Conservation (phyloP, 371 early-diverging fungal genomes). For the Blastocladiella emersonii region DNA sequence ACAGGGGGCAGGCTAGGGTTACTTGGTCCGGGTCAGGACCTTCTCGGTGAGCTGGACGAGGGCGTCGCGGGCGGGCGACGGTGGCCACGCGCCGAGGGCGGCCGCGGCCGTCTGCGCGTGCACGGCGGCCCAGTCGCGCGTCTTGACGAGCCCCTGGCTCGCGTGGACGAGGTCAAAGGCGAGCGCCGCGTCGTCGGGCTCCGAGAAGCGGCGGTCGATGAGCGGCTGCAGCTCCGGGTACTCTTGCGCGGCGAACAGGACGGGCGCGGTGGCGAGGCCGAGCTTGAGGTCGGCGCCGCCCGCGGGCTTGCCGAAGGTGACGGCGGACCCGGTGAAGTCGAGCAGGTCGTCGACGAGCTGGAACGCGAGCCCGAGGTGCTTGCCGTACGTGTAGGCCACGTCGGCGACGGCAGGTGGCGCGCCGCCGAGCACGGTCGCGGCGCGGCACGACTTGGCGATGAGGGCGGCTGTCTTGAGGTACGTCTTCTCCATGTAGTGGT, state of each 20-base stretch:
- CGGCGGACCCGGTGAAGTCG: slow-evolving; percentile 65
- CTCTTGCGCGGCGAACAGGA: slow-evolving; percentile 80
- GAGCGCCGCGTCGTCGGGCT: slow-evolving; percentile 22
- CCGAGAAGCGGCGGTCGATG: slow-evolving; percentile 67
- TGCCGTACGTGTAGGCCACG: slow-evolving; percentile 69
- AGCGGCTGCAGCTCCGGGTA: slow-evolving; percentile 67
- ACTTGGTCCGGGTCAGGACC: slow-evolving; percentile 27
- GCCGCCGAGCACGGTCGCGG: slow-evolving; percentile 74
- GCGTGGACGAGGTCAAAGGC: slow-evolving; percentile 21
- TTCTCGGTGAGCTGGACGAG: slow-evolving; percentile 25
- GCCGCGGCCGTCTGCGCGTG: slow-evolving; percentile 24
- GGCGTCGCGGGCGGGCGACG: slow-evolving; percentile 19
- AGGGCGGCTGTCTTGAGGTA: slow-evolving; percentile 91
- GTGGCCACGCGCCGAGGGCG: slow-evolving; percentile 18
- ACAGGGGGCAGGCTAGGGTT: no score
- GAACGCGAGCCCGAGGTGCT: slow-evolving; percentile 81
- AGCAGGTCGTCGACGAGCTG: slow-evolving; percentile 90
- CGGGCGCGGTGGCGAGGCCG: slow-evolving; percentile 85
- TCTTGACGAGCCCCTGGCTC: slow-evolving; percentile 19
- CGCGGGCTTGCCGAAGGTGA: slow-evolving; percentile 70
- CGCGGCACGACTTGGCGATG: slow-evolving; percentile 83
- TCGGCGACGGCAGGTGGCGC: slow-evolving; percentile 51
- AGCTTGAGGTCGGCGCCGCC: slow-evolving; percentile 72
- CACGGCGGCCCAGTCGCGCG: slow-evolving; percentile 21
- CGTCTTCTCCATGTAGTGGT: slow-evolving; percentile 84